A percentile compares a stretch with the other conserved stretches of the same genome.
Evolutionary conservation across 805 yeast species (phyloP).

Genomic region (Teunomyces stri): DNA sequence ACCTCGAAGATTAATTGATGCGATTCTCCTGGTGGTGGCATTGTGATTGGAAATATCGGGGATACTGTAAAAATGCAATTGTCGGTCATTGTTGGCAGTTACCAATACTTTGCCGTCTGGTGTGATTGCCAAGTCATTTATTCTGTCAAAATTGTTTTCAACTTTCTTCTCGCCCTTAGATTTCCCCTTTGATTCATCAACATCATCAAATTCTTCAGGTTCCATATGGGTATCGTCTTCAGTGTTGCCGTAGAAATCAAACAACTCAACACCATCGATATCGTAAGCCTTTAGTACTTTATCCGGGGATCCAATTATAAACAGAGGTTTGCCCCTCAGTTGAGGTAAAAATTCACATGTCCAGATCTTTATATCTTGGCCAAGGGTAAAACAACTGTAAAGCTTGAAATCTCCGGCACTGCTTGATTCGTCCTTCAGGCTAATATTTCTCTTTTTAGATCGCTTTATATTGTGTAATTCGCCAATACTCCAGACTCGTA

Average conservation of each 20-base stretch:
- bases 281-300: slow-evolving; percentile 46
- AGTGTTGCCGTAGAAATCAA: slow-evolving; percentile 40
- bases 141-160: slow-evolving; percentile 41
- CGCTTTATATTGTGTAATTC: slow-evolving; percentile 18
- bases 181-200: slow-evolving; percentile 2
- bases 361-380: slow-evolving; percentile 39
- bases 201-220: slow-evolving; percentile 4
- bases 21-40: slow-evolving; percentile 35
- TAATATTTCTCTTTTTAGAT: slow-evolving; percentile 20
- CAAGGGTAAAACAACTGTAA: slow-evolving; percentile 37
- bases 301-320: slow-evolving; percentile 78
- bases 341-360: slow-evolving; percentile 68
- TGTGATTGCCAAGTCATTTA: slow-evolving; percentile 68
- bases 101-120: slow-evolving; percentile 61
- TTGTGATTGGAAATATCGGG: slow-evolving; percentile 32
- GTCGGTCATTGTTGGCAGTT: slow-evolving; percentile 62
- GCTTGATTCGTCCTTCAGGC: slow-evolving; percentile 18
- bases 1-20: slow-evolving; percentile 52
- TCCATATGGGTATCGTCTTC: slow-evolving; percentile 17
- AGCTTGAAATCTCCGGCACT: slow-evolving; percentile 17
- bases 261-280: slow-evolving; percentile 38
- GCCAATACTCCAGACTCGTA: slow-evolving; percentile 65
- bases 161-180: slow-evolving; percentile 8
- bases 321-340: slow-evolving; percentile 41
- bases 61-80: slow-evolving; percentile 59